Conservation (phyloP, 176 grass and related monocot genomes). For the Rhipidocladum racemiflorum region DNA sequence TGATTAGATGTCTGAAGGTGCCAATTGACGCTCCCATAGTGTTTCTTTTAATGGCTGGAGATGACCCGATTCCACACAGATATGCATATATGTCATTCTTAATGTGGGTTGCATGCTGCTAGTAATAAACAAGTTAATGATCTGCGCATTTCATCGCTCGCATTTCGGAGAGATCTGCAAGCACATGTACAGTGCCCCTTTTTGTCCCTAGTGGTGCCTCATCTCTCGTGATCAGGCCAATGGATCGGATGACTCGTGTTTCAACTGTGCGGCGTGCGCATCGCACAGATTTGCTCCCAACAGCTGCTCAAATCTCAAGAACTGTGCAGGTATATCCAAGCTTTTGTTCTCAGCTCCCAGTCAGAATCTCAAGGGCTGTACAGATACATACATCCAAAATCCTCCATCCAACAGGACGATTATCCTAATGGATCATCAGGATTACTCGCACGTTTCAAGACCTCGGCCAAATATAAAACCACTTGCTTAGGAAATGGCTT, state of each 20-base stretch:
- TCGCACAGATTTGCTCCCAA: background rate
- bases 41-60: background rate
- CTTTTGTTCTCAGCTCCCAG: background rate
- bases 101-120: background rate
- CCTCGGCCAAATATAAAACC: constrained; percentile 3
- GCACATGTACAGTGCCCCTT: background rate
- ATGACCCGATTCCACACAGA: background rate
- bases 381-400: constrained; percentile 35
- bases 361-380: background rate
- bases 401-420: background rate
- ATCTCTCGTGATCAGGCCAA: background rate
- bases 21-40: background rate
- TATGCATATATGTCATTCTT: background rate
- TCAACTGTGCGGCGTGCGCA: constrained; percentile 6
- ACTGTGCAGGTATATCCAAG: constrained; percentile 35
- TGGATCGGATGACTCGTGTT: background rate
- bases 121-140: background rate
- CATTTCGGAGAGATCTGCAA: background rate
- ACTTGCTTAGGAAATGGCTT: constrained; percentile 36
- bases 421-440: background rate
- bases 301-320: constrained; percentile 2
- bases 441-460: constrained; percentile 17
- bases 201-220: background rate
- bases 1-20: background rate
- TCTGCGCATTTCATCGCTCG: background rate